Percentiles rank a stretch among this genome's conserved stretches.
Conservation (phyloP, 768 basidiomycete species). For the Candolleomyces efflorescens region DNA sequence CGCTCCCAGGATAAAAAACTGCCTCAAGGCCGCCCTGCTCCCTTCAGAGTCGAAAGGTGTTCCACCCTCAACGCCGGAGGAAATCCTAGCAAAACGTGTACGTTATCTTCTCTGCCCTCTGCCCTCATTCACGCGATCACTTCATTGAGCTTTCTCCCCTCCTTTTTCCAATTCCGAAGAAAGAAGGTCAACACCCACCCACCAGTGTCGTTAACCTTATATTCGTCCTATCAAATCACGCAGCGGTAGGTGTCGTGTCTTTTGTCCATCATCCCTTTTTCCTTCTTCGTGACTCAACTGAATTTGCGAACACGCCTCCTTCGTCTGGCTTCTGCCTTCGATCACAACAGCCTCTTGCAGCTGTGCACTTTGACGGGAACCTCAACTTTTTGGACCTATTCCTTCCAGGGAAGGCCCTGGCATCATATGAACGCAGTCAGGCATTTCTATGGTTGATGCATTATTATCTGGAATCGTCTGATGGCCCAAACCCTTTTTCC, state of each 20-base stretch:
- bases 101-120: conserved; percentile 29
- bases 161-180: conserved; percentile 32
- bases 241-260: conserved; percentile 49
- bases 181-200: conserved; percentile 60
- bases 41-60: conserved; percentile 61
- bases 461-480: conserved; percentile 70
- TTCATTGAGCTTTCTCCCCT: conserved; percentile 7
- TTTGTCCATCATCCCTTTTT: neutral
- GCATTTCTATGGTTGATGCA: conserved; percentile 84
- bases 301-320: neutral
- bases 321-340: neutral
- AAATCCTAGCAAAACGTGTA: conserved; percentile 66
- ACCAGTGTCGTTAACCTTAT: conserved; percentile 86
- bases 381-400: conserved; percentile 84
- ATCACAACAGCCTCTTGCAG: conserved; percentile 47
- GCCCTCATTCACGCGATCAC: conserved; percentile 4
- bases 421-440: conserved; percentile 67
- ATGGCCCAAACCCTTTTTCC: conserved; percentile 68
- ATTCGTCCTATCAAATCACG: conserved; percentile 78
- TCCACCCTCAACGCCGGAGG: conserved; percentile 70
- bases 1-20: conserved; percentile 89
- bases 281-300: conserved; percentile 6
- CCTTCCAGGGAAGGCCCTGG: conserved; percentile 61
- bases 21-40: conserved; percentile 76
- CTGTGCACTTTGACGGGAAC: conserved; percentile 68